Conservation (phyloP, 306 rosid genomes). For the Quercus parvula region DNA sequence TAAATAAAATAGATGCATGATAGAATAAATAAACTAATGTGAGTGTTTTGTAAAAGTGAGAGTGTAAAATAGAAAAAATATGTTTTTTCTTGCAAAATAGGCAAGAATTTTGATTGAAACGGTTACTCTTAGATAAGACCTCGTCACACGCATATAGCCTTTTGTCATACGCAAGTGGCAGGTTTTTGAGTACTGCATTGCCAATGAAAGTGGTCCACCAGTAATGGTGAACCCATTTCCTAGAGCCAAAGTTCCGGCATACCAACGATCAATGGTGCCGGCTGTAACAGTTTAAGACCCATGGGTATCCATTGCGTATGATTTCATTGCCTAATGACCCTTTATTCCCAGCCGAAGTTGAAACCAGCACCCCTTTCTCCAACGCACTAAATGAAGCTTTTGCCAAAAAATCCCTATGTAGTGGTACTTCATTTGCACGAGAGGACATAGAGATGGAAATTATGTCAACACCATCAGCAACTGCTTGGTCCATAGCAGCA, state of each 20-base stretch:
- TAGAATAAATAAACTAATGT: no score
- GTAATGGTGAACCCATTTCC: background rate
- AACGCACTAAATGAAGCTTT: slow-evolving; percentile 34
- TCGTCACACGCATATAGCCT: background rate
- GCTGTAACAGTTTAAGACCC: slow-evolving; percentile 17
- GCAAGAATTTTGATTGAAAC: no score
- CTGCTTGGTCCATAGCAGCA: slow-evolving; percentile 30
- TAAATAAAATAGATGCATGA: no score
- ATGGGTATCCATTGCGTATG: slow-evolving; percentile 23
- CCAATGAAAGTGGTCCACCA: background rate
- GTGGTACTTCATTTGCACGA: slow-evolving; percentile 12
- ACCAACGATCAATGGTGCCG: background rate
- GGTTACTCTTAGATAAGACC: no score
- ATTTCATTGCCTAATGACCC: slow-evolving; percentile 15
- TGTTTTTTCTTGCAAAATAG: no score
- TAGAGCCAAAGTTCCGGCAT: background rate
- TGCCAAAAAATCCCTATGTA: slow-evolving; percentile 25
- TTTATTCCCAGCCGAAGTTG: slow-evolving; percentile 1
- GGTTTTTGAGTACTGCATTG: no score
- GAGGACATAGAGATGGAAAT: slow-evolving; percentile 22
- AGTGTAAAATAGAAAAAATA: no score
- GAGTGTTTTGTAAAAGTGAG: no score
- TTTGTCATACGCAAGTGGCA: background rate
- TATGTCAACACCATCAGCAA: slow-evolving; percentile 33
- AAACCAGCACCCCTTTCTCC: slow-evolving; percentile 32